These are phyloP conservation scores for Penstemon barbatus DNA, from an alignment of 257 asterid species.

Conservation along the genomic window DNA sequence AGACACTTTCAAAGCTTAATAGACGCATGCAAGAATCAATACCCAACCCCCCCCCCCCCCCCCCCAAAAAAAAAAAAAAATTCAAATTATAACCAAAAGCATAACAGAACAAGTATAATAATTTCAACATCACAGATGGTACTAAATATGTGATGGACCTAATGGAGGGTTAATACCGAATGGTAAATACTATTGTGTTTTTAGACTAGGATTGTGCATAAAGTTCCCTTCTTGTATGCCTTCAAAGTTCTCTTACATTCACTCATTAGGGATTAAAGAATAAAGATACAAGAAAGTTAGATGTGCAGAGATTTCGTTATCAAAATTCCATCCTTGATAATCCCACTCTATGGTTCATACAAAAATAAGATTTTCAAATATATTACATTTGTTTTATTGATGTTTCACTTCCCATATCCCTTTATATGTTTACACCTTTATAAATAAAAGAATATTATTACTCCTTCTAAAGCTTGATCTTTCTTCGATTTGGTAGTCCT, in stretches of 20 bases:
- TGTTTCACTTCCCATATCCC: neutral
- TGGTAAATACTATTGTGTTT: neutral
- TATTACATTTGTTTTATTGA: neutral
- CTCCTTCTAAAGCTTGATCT: conserved; percentile 19
- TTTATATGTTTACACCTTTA: neutral
- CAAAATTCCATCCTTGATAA: neutral
- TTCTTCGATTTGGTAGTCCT: conserved; percentile 2
- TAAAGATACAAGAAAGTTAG: neutral
- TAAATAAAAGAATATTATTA: neutral
- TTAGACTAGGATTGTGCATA: neutral
- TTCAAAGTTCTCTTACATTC: neutral
- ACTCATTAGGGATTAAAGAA: neutral
- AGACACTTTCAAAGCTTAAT: too few relatives aligned
- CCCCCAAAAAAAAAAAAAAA: neutral
- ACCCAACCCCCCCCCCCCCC: too few relatives aligned
- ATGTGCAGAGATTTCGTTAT: neutral
- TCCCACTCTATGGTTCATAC: neutral
- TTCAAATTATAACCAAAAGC: neutral
- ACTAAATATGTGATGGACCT: neutral
- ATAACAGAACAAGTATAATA: neutral
- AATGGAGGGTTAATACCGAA: neutral
- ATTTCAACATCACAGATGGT: neutral
- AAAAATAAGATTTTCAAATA: conserved; percentile 3
- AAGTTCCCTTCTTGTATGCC: neutral
- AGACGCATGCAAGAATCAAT: too few relatives aligned